These are phyloP conservation scores for Scleroderma bovista DNA, from an alignment of 768 basidiomycete species.

Conservation along the genomic window DNA sequence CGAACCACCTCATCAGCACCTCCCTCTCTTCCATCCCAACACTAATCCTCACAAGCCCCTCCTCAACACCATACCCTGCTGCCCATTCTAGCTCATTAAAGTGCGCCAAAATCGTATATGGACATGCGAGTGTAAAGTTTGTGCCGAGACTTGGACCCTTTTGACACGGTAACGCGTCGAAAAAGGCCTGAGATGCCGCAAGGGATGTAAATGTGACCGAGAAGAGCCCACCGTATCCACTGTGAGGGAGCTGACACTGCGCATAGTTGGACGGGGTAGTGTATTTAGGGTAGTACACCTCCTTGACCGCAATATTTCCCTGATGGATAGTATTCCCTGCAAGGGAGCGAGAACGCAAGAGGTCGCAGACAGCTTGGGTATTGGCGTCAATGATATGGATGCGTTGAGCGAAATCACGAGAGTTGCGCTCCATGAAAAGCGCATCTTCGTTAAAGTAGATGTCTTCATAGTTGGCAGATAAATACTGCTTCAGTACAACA, in stretches of 20 bases:
- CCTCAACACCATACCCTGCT: constrained; percentile 77
- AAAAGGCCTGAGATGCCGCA: constrained; percentile 72
- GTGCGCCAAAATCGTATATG: constrained; percentile 91
- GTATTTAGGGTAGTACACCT: constrained; percentile 90
- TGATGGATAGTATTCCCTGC: constrained; percentile 31
- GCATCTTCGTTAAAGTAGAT: constrained; percentile 87
- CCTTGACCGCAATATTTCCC: constrained; percentile 48
- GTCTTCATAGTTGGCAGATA: constrained; percentile 69
- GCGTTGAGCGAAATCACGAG: constrained; percentile 81
- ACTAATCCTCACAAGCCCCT: constrained; percentile 77
- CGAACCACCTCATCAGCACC: constrained; percentile 53
- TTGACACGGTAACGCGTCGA: constrained; percentile 71
- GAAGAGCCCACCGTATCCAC: constrained; percentile 83
- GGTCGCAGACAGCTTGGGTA: constrained; percentile 76
- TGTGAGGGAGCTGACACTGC: constrained; percentile 49
- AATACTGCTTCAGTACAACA: constrained; percentile 50
- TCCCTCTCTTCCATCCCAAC: constrained; percentile 82
- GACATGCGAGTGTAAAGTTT: constrained; percentile 93
- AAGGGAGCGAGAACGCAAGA: constrained; percentile 57
- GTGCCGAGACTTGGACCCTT: constrained; percentile 94
- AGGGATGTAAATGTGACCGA: constrained; percentile 74
- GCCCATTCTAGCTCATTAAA: constrained; percentile 92
- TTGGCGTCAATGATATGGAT: constrained; percentile 75
- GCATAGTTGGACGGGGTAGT: constrained; percentile 67
- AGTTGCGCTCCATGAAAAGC: constrained; percentile 97